Evolutionary conservation across 148 eudicot species (phyloP), one percentile per base, ranked within the genome.

Genomic region (Chenopodium suecicum): DNA sequence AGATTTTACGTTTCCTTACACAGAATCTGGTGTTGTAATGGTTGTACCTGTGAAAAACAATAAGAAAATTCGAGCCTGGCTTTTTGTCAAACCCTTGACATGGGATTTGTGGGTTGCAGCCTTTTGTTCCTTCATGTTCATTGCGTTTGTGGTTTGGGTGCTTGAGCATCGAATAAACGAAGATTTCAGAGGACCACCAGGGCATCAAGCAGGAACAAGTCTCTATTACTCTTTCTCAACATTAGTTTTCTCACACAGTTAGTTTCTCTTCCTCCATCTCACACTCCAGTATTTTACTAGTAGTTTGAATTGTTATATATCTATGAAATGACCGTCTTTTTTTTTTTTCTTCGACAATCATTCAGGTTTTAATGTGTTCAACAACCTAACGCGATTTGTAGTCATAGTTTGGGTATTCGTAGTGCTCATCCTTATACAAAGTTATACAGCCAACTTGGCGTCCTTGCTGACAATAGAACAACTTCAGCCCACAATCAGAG

Each of bases 241-340:
- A 5, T 87, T 94, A 76, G 93, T 91, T 67, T 94, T 94, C 74
- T 89, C 98, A 4, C 91, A 94, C 52, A 91, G 95, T 94, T 84
- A 91, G 92, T 81, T 47, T 29, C 50, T 70, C 50, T 20, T 48
- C 27, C 79, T 73, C 63, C 29, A 32, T 65, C 47, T 63, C 4
- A 17, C 12, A 54, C 19, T 54, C 60, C 60, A 20, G 16, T 13
- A 60, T 60, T 7, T 60, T 60, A 19, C 64, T 60, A 60, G 9
- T 58, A 34, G 37, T 34, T 34, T 34, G 37, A 34, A 34, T 34
- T 34, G 37, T 34, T 34, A 34, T 34, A 34, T 34, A 34, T 4
- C 4, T 34, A 34, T 34, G 37, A 34, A 34, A 34, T 34, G 37
- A 34, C 37, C 37, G 37, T 3, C 37, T 34, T 34, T 34, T 34